These are phyloP conservation scores for Otatea glauca DNA, from an alignment of 176 grass and related monocot genomes.

Conservation along the genomic window DNA sequence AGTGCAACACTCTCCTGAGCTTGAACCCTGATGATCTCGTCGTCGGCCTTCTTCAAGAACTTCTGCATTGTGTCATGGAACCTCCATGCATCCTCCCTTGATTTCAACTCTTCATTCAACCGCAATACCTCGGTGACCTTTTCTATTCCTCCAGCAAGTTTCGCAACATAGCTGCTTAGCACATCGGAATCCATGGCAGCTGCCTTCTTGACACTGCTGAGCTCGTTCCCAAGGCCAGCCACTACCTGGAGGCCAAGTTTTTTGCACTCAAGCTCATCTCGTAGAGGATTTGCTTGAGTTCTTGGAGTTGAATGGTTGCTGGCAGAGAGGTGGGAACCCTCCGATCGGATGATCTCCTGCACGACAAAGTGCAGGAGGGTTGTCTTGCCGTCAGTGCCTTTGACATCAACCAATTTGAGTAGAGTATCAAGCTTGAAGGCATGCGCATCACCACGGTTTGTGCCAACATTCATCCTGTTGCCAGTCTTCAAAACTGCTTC, in stretches of 20 bases:
- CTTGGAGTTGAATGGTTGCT: conserved; percentile 51
- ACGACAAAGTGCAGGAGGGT: conserved; percentile 97
- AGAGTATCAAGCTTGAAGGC: conserved; percentile 98
- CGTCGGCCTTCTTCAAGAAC: conserved; percentile 80
- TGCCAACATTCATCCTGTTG: conserved; percentile 99
- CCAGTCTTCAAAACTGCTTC: conserved; percentile 98
- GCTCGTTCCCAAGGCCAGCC: conserved; percentile 67
- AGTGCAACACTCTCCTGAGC: conserved; percentile 86
- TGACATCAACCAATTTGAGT: conserved; percentile 89
- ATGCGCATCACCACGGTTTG: conserved; percentile 87
- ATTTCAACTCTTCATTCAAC: conserved; percentile 55
- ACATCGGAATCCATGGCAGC: conserved; percentile 95
- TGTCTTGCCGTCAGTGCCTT: conserved; percentile 92
- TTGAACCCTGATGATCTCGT: conserved; percentile 81
- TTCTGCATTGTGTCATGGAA: conserved; percentile 78
- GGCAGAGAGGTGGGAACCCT: conserved; percentile 60
- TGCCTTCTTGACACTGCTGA: conserved; percentile 88
- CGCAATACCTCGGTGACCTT: conserved; percentile 81
- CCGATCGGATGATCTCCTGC: conserved; percentile 82
- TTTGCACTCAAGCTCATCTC: conserved; percentile 78
- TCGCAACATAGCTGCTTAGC: conserved; percentile 82
- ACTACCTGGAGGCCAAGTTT: conserved; percentile 87
- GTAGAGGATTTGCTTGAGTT: conserved; percentile 61
- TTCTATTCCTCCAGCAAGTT: conserved; percentile 82
- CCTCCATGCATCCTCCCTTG: conserved; percentile 49